Base-by-base conservation (phyloP, 23 red algal species). In the Agarophyton chilense region DNA sequence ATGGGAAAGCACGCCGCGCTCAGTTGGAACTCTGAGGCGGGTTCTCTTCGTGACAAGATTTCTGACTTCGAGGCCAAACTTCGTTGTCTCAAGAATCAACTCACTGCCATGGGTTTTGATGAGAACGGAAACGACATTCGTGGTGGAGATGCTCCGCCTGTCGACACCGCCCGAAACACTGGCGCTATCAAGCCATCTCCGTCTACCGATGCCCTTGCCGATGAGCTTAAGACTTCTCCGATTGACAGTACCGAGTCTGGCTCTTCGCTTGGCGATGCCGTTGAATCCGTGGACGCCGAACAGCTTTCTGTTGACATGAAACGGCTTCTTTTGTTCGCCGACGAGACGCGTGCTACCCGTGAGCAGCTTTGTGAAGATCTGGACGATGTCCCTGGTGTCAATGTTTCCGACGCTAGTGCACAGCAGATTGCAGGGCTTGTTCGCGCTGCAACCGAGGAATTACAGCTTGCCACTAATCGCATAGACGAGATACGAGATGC, bases 221-320 rank as follows among this genome's bases (percentile, higher is more conserved):
- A 77, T 46, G 81, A 72, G 25, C 57, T 88, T 13, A 88, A 88
- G 54, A 88, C 84, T 29, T 88, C 84, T 2, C 84, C 84, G 32
- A 77, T 88, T 47, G 84, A 88, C 16, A 88, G 84, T 41, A 78
- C 65, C 34, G 84, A 88, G 52, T 88, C 84, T 36, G 84, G 84
- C 22, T 88, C 84, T 33, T 75, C 65, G 18, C 21, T 88, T 8
- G 84, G 68, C 53, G 84, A 88, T 16, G 39, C 68, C 19, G 41
- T 78, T 11, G 84, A 88, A 13, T 67, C 84, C 7, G 57, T 40
- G 16, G 84, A 88, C 52, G 58, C 61, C 42, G 68, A 58, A 61
- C 60, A 56, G 16, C 52, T 88, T 43, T 63, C 51, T 22, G 24
- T n/a, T 4, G 84, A 88, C 32, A 21, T 88, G 3, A 53, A 63